phyloP scores from a whole-genome alignment of 768 basidiomycete species.

The Naganishia antarctica region DNA sequence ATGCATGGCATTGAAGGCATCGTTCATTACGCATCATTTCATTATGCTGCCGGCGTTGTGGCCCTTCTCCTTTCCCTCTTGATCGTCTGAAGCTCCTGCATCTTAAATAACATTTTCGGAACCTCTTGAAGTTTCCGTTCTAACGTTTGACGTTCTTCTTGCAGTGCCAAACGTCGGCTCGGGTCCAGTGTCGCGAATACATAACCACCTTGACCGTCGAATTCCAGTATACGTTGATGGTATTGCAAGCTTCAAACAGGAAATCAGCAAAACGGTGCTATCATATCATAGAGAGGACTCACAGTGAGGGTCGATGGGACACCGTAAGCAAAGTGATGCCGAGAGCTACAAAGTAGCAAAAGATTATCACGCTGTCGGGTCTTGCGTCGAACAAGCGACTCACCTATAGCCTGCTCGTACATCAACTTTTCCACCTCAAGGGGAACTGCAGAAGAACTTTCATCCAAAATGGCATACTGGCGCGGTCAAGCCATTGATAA shows the following conservation, averaged over 20 bases:
- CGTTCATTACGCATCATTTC: not conserved
- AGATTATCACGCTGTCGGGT: not conserved
- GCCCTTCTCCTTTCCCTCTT: slow-evolving; percentile 38
- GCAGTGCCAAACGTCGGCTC: slow-evolving; percentile 78
- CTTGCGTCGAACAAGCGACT: not conserved
- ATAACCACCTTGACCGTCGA: slow-evolving; percentile 91
- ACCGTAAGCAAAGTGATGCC: slow-evolving; percentile 92
- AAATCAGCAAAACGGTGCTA: not conserved
- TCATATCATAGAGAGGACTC: slow-evolving; percentile 58
- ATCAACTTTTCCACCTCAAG: slow-evolving; percentile 86
- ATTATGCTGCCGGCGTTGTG: not conserved
- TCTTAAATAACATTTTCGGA: slow-evolving; percentile 74
- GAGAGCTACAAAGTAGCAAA: slow-evolving; percentile 50
- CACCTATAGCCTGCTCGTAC: slow-evolving; percentile 80
- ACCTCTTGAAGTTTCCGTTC: slow-evolving; percentile 82
- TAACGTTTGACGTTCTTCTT: slow-evolving; percentile 87
- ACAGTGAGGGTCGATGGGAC: slow-evolving; percentile 87
- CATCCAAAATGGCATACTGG: slow-evolving; percentile 88
- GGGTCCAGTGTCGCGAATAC: slow-evolving; percentile 87
- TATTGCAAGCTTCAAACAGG: slow-evolving; percentile 48
- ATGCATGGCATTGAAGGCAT: not conserved
- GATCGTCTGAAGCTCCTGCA: slow-evolving; percentile 62
- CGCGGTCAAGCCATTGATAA: no score
- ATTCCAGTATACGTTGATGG: slow-evolving; percentile 80
- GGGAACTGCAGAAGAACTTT: slow-evolving; percentile 91